Base-by-base conservation (phyloP, 2,329 filamentous ascomycete genomes). In the Exophiala oligosperma region DNA sequence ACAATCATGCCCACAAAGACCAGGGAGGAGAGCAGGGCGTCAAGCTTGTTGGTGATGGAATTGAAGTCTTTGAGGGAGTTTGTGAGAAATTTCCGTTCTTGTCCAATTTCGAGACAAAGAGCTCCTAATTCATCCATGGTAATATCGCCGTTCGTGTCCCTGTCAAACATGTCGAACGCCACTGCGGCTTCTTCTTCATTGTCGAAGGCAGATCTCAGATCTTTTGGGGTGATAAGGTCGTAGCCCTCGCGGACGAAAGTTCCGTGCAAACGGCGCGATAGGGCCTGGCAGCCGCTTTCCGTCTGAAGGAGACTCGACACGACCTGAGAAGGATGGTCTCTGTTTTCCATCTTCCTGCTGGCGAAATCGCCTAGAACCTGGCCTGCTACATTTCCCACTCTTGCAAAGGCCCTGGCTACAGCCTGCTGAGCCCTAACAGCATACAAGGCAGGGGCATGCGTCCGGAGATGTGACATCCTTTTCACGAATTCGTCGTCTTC, bases 91-190 rank as follows among this genome's bases (percentile, higher is more conserved):
- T 97, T 97, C 70, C 93, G 90, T 77, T 97, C 93, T 14, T 93
- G 85, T 37, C 93, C 92, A 64, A 97, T 94, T 70, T 97, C 93
- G 52, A 96, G 92, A 74, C 91, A 96, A 24, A 95, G 92, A 23
- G 90, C 86, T 73, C 97, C 92, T 23, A 97, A 83, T 71, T 97
- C 93, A 68, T 96, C 91, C 84, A 96, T 92, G 0, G 90, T 95
- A 50, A 97, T 96, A 69, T 97, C 93, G 3, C 92, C 93, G 64
- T 97, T 97, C 77, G 97, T 85, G 68, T 97, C 93, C 70, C 94
- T 95, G 76, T 97, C 93, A 66, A 97, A 97, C 79, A 97, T 92
- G 66, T 81, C 80, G 68, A 97, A 97, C 0, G 92, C 92, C 2
- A 89, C 89, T 54, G 94, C 89, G 0, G 92, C 91, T 70, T 97